Evolutionary conservation across 768 basidiomycete genomes (phyloP), one percentile per base, ranked within the genome.

Genomic region (Mycena belliarum): DNA sequence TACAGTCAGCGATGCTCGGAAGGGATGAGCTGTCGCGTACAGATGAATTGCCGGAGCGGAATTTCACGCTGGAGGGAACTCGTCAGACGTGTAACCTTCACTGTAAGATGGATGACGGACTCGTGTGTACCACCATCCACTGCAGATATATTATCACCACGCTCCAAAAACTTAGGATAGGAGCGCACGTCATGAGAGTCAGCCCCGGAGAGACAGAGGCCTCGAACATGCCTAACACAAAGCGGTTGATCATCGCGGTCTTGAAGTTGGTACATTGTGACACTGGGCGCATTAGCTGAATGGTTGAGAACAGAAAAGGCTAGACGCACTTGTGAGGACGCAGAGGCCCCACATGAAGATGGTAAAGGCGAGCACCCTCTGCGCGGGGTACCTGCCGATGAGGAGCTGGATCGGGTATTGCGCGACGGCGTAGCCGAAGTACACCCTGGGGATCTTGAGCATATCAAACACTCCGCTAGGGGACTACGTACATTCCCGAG

Each of bases 251-350:
- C 61, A 65, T 63, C 9, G 64, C 64, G 6, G 61, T 63, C 16
- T 48, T 41, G 49, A 63, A 65, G 46, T 63, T 63, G n/a, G 50
- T 63, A 59, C 64, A 65, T 65, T 65, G 57, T 4, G 57, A n/a
- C 55, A 63, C 61, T 64, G 29, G 7, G 12, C 29, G n/a, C n/a
- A n/a, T n/a, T n/a, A 50, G 5, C 23, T 35, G 3, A 29, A 18
- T 40, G 7, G 6, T 21, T 7, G 40, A 10, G 15, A 35, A 38
- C 1, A 50, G 4, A 18, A 16, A 14, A n/a, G 3, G 46, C 8
- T 4, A 18, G 16, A 3, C 49, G 21, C 24, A 59, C 57, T 65
- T 0, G 64, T 65, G 29, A 65, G 32, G 15, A 65, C 61, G 45
- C 58, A 60, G 18, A 65, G 54, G 12, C 61, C 64, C 64, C 64